phyloP scores from a whole-genome alignment of 1,139 yeast species.

The Yamadazyma atmosphaerica region DNA sequence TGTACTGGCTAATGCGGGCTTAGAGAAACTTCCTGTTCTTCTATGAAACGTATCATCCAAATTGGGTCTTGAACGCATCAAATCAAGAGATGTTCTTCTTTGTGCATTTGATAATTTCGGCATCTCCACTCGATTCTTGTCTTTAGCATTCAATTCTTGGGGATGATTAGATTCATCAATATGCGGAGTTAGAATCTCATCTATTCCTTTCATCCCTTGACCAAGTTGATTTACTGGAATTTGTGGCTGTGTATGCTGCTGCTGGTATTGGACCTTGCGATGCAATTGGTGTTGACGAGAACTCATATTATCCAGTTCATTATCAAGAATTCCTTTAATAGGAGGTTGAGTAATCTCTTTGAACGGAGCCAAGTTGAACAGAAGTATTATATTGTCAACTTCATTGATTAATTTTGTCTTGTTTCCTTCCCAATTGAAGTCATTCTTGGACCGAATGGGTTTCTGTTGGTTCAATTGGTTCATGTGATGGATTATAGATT shows the following conservation, averaged over 20 bases:
- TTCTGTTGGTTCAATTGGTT: constrained; percentile 8
- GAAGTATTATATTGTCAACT: constrained; percentile 19
- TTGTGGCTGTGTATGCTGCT: too few species aligned
- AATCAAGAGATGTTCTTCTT: constrained; percentile 33
- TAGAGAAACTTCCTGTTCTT: constrained; percentile 22
- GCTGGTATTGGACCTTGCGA: too few species aligned
- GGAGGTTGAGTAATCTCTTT: constrained; percentile 11
- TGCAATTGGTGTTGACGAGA: not conserved
- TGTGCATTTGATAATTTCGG: constrained; percentile 25
- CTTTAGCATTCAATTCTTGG: not conserved
- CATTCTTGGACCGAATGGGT: constrained; percentile 10
- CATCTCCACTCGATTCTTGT: constrained; percentile 13
- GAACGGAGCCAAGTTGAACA: constrained; percentile 18
- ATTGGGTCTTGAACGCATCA: constrained; percentile 24
- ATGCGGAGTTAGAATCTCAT: not conserved
- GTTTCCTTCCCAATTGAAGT: constrained; percentile 19
- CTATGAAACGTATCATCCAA: constrained; percentile 6
- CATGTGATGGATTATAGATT: constrained; percentile 11
- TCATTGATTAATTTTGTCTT: constrained; percentile 20
- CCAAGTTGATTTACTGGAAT: too few species aligned
- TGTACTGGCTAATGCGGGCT: constrained; percentile 33
- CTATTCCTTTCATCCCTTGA: too few species aligned
- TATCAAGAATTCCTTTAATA: not conserved
- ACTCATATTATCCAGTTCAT: not conserved
- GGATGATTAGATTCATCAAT: not conserved